Percentiles rank a stretch among this genome's conserved stretches.
Conservation (phyloP, 192 early-diverging fungal genomes). For the Rhizoclosmatium sp. region DNA sequence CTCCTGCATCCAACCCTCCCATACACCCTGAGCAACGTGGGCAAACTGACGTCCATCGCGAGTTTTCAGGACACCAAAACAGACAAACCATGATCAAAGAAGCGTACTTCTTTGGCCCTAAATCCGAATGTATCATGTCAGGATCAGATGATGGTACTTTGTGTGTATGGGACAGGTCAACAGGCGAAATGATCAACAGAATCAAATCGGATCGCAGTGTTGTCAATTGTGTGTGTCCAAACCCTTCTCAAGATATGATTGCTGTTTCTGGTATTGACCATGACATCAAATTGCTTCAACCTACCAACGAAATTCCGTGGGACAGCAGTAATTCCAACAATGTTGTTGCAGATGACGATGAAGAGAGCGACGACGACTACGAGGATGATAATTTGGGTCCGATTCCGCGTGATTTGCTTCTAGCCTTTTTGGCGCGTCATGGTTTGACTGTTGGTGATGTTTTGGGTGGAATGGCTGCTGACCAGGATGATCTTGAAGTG, state of each 20-base stretch:
- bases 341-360: neutral
- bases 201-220: conserved; percentile 18
- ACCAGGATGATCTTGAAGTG: neutral
- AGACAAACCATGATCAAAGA: conserved; percentile 40
- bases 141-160: conserved; percentile 35
- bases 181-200: conserved; percentile 26
- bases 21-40: neutral
- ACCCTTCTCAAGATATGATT: conserved; percentile 4
- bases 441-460: conserved; percentile 13
- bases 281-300: conserved; percentile 27
- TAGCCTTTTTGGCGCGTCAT: neutral
- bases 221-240: conserved; percentile 39
- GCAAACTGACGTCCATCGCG: conserved; percentile 1
- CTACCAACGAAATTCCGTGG: conserved; percentile 13
- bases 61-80: conserved; percentile 28
- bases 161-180: conserved; percentile 27
- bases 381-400: neutral
- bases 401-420: conserved; percentile 3
- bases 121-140: conserved; percentile 26
- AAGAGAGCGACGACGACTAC: neutral
- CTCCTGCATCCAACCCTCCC: neutral
- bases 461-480: neutral
- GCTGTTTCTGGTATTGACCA: conserved; percentile 31
- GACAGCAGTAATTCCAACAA: neutral
- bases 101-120: conserved; percentile 32